These are phyloP conservation scores for Pilobolus umbonatus DNA, from an alignment of 192 early-diverging fungal species.

Conservation along the genomic window DNA sequence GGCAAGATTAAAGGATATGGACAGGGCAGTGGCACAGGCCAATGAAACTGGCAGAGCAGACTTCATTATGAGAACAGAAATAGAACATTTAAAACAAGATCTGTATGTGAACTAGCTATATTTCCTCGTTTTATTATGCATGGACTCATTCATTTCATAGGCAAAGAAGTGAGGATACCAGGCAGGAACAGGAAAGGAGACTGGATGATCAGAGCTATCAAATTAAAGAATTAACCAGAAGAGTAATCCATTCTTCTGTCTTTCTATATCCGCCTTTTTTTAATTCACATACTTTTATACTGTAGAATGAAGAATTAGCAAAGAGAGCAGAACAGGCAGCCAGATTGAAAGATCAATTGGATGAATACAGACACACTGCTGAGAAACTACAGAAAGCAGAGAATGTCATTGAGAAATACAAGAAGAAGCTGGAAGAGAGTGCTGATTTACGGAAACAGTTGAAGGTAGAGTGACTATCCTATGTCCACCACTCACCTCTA, in stretches of 20 bases:
- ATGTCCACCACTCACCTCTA: too few relatives aligned
- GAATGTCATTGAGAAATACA: constrained; percentile 94
- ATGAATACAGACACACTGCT: constrained; percentile 86
- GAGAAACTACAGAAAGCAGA: constrained; percentile 92
- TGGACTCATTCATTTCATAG: constrained; percentile 29
- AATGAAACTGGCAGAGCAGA: constrained; percentile 77
- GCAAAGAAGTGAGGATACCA: constrained; percentile 69
- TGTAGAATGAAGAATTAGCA: constrained; percentile 46
- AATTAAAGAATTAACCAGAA: constrained; percentile 66
- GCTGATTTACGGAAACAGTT: constrained; percentile 76
- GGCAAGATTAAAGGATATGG: constrained; percentile 71
- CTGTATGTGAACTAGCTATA: constrained; percentile 48
- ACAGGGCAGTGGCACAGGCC: constrained; percentile 62
- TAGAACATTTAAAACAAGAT: constrained; percentile 79
- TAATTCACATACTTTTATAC: background rate
- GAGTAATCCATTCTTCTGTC: constrained; percentile 28
- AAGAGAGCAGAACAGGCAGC: constrained; percentile 67
- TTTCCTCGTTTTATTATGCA: background rate
- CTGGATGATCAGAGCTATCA: constrained; percentile 52
- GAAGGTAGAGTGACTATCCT: too few relatives aligned
- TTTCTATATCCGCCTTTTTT: background rate
- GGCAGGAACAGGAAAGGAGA: constrained; percentile 63
- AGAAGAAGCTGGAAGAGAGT: constrained; percentile 89
- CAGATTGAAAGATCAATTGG: constrained; percentile 81
- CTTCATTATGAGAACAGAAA: constrained; percentile 81